Evolutionary conservation across 208 protist species (phyloP), one percentile per base, ranked within the genome.

Genomic region (Porcisia deanei): DNA sequence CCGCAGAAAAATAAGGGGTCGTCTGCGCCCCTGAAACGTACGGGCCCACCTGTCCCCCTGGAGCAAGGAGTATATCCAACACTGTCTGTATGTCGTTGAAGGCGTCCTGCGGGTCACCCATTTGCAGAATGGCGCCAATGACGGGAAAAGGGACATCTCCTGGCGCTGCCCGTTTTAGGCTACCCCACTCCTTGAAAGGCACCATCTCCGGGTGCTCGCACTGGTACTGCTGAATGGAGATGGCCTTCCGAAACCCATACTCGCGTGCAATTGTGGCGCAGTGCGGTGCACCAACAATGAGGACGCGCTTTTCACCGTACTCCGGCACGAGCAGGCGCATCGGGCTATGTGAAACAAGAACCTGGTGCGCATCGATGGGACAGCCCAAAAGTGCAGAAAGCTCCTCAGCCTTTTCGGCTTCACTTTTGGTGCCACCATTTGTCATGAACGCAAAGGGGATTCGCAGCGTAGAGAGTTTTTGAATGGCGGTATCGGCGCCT

Each of bases 371-470:
- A 37, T 81, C 59, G 73, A 97, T 91, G 16, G 64, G 75, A 45
- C 83, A 91, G 7, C 79, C 76, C 37, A 97, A 63, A 16, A 97
- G 68, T 63, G 73, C 41, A 34, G 87, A 91, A n/a, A 96, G 81
- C 78, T 93, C 81, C 49, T 55, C 76, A 1, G 93, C 93, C 83
- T 96, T 97, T 37, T 84, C 87, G 22, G 75, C 90, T 82, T 96
- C 91, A 12, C 79, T 88, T 25, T 76, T 74, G 30, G 78, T 81
- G 34, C 89, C 87, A 52, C 91, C 90, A 73, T 97, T 97, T n/a
- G 88, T 93, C 85, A 97, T 88, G 71, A 97, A 94, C 41, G 93
- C 54, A 71, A 96, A 89, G 6, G 94, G 94, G 58, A 97, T 91
- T 22, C 81, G 79, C 43, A 97, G 84, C 66, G 83, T 79, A 25